phyloP scores from a whole-genome alignment of 2,329 filamentous ascomycete genomes.

The Clonostachys rosea region DNA sequence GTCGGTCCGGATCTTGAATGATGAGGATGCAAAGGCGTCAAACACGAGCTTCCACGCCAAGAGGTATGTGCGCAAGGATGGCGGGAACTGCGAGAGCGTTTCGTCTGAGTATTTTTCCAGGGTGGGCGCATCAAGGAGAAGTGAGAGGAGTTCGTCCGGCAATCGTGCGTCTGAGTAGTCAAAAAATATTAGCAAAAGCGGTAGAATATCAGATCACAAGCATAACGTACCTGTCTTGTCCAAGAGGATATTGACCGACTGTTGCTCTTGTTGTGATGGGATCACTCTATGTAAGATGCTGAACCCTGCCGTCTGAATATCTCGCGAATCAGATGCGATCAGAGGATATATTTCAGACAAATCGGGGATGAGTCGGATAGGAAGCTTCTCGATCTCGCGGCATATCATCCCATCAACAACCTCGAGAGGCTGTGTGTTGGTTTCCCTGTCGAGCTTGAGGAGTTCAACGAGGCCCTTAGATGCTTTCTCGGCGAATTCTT shows the following conservation, averaged over 20 bases:
- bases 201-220: background rate
- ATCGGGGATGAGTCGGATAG: slow-evolving; percentile 57
- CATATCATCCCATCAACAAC: slow-evolving; percentile 74
- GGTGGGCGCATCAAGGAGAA: slow-evolving; percentile 75
- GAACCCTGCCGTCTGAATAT: slow-evolving; percentile 78
- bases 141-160: slow-evolving; percentile 78
- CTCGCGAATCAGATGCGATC: slow-evolving; percentile 68
- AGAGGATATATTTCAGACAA: slow-evolving; percentile 69
- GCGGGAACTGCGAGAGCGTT: slow-evolving; percentile 63
- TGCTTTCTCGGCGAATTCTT: slow-evolving; percentile 50
- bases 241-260: slow-evolving; percentile 72
- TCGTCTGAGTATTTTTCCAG: slow-evolving; percentile 63
- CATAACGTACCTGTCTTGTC: slow-evolving; percentile 54
- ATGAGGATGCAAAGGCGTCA: slow-evolving; percentile 74
- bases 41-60: slow-evolving; percentile 88
- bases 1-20: slow-evolving; percentile 76
- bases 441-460: slow-evolving; percentile 46
- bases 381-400: slow-evolving; percentile 61
- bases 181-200: background rate
- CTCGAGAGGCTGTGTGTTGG: slow-evolving; percentile 59
- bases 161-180: slow-evolving; percentile 54
- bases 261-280: slow-evolving; percentile 71
- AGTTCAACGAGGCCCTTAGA: slow-evolving; percentile 57
- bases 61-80: slow-evolving; percentile 71
- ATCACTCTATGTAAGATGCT: slow-evolving; percentile 76